Evolutionary conservation across 345 rosid genomes (phyloP), one percentile per base, ranked within the genome.

Genomic region (Acer saccharum): DNA sequence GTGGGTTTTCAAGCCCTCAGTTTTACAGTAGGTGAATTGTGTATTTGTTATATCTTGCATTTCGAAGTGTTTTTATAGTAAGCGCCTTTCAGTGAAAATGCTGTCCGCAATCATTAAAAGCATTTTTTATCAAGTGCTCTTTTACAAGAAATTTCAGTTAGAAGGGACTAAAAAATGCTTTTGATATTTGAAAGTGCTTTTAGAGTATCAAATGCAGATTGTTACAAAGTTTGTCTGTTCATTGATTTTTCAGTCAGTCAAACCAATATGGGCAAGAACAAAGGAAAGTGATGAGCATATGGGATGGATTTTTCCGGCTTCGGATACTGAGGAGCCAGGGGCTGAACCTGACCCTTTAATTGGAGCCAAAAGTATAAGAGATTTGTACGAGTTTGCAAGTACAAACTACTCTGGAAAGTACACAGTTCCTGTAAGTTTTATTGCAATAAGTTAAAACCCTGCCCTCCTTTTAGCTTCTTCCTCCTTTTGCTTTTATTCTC

Each of bases 221-320:
- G 10, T 60, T 60, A 18, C 48, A 3, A 65, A 66, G 52, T 4
- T 75, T 65, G 50, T 71, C 20, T 70, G 63, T 20, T 83, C n/a
- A 32, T 77, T 61, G 74, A 18, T 71, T 77, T 46, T 32, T 73
- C 78, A 93, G 98, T 90, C 99, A 10, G 93, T 90, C 43, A 89
- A 92, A 68, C 94, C 98, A 23, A 88, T 85, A 74, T 95, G 99
- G 99, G 97, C 83, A 81, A 89, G 87, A 87, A 95, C 98, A 12
- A 93, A 90, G 75, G 95, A 90, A 44, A 84, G 68, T 0, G 98
- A 93, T 81, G 94, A 92, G 72, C 98, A 93, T 80, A 90, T 87
- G 89, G 96, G 99, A 76, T 95, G 99, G 98, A 88, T 95, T 44
- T 95, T 95, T 69, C 90, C 95, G 18, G 74, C 83, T 55, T 83